Percentiles rank a stretch among this genome's conserved stretches.
These are phyloP conservation scores for Tuber melanosporum DNA, from an alignment of 495 filamentous ascomycete genomes.

Conservation along the genomic window DNA sequence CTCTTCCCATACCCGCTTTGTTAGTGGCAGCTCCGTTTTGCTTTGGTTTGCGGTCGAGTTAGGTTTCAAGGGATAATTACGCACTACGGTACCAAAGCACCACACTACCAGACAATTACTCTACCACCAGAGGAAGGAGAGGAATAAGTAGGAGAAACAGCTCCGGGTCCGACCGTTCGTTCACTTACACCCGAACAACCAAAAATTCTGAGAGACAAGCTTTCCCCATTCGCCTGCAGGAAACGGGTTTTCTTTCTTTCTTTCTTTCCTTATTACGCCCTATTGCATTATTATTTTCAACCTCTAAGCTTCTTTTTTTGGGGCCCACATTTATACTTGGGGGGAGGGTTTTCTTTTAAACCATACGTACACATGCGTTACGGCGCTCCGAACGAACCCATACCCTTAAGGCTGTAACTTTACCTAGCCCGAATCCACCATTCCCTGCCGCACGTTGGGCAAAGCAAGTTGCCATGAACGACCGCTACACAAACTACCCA, in stretches of 20 bases:
- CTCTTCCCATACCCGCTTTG: slow-evolving; percentile 7
- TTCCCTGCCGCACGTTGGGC: slow-evolving; percentile 29
- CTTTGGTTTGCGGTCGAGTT: slow-evolving; percentile 15
- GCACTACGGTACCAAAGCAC: not conserved
- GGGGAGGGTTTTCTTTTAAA: not conserved
- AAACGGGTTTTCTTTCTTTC: slow-evolving; percentile 16
- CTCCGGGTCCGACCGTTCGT: slow-evolving; percentile 1
- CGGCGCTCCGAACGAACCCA: not conserved
- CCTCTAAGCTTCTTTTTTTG: not conserved
- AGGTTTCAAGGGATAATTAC: slow-evolving; percentile 8
- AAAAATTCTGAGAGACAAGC: not conserved
- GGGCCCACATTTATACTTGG: not conserved
- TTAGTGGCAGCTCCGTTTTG: slow-evolving; percentile 9
- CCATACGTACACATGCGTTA: not conserved
- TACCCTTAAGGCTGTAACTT: slow-evolving; percentile 17
- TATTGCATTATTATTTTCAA: slow-evolving; percentile 6
- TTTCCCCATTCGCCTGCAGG: not conserved
- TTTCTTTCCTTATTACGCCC: slow-evolving; percentile 6
- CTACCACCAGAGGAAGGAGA: slow-evolving; percentile 8
- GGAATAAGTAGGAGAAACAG: slow-evolving; percentile 8
- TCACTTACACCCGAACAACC: not conserved
- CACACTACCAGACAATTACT: not conserved
- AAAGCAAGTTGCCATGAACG: slow-evolving; percentile 21
- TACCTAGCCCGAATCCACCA: slow-evolving; percentile 27
- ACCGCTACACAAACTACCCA: slow-evolving; percentile 9